Evolutionary conservation across 2,329 filamentous ascomycete genomes (phyloP).

Genomic region (Cladosporium halotolerans): DNA sequence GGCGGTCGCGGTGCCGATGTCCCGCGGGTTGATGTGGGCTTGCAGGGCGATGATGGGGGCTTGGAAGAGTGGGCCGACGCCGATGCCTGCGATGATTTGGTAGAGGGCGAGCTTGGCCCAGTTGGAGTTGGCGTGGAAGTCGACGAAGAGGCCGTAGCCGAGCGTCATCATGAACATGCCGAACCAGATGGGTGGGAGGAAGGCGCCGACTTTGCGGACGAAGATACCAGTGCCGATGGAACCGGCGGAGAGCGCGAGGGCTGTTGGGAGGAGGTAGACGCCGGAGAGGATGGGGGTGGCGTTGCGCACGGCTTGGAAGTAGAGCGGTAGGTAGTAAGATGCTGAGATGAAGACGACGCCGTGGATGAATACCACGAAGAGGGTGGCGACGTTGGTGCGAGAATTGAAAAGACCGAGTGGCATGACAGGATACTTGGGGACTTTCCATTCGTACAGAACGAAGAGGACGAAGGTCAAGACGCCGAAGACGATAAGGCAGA

Average conservation of each 20-base stretch:
- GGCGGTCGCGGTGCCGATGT: slow-evolving; percentile 63
- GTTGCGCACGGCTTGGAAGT: slow-evolving; percentile 71
- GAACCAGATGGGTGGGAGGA: slow-evolving; percentile 47
- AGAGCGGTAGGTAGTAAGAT: slow-evolving; percentile 76
- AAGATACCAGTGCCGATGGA: slow-evolving; percentile 32
- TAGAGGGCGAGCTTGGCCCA: slow-evolving; percentile 41
- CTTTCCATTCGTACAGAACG: slow-evolving; percentile 63
- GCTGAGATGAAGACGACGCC: slow-evolving; percentile 71
- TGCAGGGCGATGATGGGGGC: slow-evolving; percentile 63
- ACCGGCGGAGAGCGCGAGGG: slow-evolving; percentile 28
- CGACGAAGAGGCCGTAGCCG: slow-evolving; percentile 34
- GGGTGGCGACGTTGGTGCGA: slow-evolving; percentile 58
- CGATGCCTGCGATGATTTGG: slow-evolving; percentile 58
- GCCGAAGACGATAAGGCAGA: slow-evolving; percentile 74
- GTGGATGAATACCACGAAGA: slow-evolving; percentile 64
- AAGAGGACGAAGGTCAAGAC: slow-evolving; percentile 56
- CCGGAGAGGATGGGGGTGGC: slow-evolving; percentile 65
- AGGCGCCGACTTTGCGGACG: slow-evolving; percentile 42
- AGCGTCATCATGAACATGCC: slow-evolving; percentile 34
- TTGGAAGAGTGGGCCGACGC: slow-evolving; percentile 64
- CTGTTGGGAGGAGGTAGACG: slow-evolving; percentile 46
- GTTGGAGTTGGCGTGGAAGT: slow-evolving; percentile 29
- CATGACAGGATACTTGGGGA: slow-evolving; percentile 73
- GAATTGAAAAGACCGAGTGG: slow-evolving; percentile 65
- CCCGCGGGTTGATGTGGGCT: slow-evolving; percentile 53